Evolutionary conservation across 257 asterid species (phyloP).

Genomic region (Osmanthus fragrans): DNA sequence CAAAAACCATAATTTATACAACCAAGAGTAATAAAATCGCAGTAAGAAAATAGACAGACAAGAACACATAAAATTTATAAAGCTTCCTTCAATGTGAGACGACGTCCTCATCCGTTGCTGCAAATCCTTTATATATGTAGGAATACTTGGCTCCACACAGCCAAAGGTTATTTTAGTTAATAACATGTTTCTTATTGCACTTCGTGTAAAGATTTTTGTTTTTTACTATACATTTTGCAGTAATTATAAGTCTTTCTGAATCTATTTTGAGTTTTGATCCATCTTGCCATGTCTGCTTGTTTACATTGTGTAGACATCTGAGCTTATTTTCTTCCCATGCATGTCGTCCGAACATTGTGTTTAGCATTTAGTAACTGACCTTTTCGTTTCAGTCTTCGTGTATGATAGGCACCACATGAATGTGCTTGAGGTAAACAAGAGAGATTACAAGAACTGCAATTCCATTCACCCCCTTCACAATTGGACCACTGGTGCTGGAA

Average conservation of each 20-base stretch:
- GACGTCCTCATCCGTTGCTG: too few relatives aligned
- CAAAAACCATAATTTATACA: too few relatives aligned
- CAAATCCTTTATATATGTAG: neutral
- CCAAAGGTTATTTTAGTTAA: neutral
- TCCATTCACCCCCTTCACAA: slow-evolving; percentile 62
- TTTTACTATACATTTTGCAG: too few relatives aligned
- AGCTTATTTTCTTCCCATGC: neutral
- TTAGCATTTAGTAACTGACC: neutral
- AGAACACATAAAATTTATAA: too few relatives aligned
- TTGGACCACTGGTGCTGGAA: slow-evolving; percentile 82
- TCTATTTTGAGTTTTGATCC: neutral
- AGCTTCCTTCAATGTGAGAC: too few relatives aligned
- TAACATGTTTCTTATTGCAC: neutral
- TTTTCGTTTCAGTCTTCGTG: slow-evolving; percentile 55
- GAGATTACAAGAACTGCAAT: slow-evolving; percentile 62
- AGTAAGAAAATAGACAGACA: too few relatives aligned
- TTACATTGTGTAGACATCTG: neutral
- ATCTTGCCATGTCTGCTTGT: neutral
- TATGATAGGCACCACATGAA: slow-evolving; percentile 72
- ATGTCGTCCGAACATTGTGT: neutral
- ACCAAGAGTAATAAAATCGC: too few relatives aligned
- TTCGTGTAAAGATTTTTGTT: neutral
- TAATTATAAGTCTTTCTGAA: neutral
- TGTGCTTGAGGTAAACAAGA: slow-evolving; percentile 84
- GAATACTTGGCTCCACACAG: neutral